phyloP scores from a whole-genome alignment of 495 filamentous ascomycete species.

The Thozetella sp. region DNA sequence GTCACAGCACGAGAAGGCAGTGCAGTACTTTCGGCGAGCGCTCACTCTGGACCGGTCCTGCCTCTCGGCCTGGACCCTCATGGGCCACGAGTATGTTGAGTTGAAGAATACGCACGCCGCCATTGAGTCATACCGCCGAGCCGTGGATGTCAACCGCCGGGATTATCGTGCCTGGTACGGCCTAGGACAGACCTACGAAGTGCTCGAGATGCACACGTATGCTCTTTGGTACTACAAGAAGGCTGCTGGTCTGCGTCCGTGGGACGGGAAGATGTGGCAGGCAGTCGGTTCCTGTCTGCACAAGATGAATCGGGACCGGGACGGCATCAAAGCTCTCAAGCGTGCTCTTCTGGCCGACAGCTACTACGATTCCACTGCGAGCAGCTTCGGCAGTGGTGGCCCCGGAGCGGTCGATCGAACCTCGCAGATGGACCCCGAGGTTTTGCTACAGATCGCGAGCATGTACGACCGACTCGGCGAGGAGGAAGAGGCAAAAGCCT shows the following conservation, averaged over 20 bases:
- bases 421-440: slow-evolving; percentile 82
- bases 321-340: slow-evolving; percentile 93
- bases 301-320: slow-evolving; percentile 77
- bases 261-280: slow-evolving; percentile 98
- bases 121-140: slow-evolving; percentile 94
- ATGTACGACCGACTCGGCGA: slow-evolving; percentile 83
- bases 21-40: slow-evolving; percentile 95
- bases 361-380: slow-evolving; percentile 66
- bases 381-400: slow-evolving; percentile 43
- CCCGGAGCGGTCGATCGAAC: slow-evolving; percentile 25
- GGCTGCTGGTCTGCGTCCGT: slow-evolving; percentile 84
- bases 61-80: slow-evolving; percentile 94
- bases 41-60: slow-evolving; percentile 93
- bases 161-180: slow-evolving; percentile 99
- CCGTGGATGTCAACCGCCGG: slow-evolving; percentile 93
- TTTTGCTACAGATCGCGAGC: slow-evolving; percentile 83
- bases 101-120: slow-evolving; percentile 99
- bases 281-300: slow-evolving; percentile 90
- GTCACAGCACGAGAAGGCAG: slow-evolving; percentile 95
- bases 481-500: slow-evolving; percentile 77
- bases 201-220: slow-evolving; percentile 97
- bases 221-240: slow-evolving; percentile 97
- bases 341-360: slow-evolving; percentile 83
- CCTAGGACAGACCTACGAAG: slow-evolving; percentile 94
- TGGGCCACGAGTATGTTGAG: slow-evolving; percentile 99